phyloP scores from a whole-genome alignment of 805 yeast species.

The Saturnispora gosingensis region DNA sequence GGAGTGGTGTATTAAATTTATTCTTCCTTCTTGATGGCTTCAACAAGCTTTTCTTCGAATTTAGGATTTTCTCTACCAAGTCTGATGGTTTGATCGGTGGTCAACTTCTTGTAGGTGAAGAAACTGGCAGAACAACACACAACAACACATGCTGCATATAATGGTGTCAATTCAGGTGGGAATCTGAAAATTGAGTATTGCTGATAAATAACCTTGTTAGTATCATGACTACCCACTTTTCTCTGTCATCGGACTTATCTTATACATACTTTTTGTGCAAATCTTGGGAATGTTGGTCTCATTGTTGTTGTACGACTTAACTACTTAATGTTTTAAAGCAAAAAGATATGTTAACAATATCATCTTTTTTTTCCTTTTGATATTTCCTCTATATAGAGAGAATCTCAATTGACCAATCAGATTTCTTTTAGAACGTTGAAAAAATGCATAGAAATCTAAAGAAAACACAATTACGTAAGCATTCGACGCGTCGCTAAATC shows the following conservation, averaged over 20 bases:
- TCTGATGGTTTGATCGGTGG: conserved; percentile 40
- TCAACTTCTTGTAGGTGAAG: conserved; percentile 44
- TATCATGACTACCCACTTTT: not conserved
- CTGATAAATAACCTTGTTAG: not conserved
- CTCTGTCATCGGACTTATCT: not conserved
- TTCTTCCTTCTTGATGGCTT: conserved; percentile 25
- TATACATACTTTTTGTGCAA: conserved; percentile 3
- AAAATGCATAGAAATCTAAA: no score
- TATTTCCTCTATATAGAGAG: not conserved
- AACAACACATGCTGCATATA: conserved; percentile 47
- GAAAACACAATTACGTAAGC: not conserved
- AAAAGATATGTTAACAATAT: not conserved
- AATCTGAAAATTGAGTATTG: conserved; percentile 22
- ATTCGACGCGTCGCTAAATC: not conserved
- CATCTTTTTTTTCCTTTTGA: not conserved
- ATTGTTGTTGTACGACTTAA: not conserved
- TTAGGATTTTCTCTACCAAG: conserved; percentile 39
- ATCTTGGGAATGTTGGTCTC: conserved; percentile 7
- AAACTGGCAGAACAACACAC: conserved; percentile 40
- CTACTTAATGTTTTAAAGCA: not conserved
- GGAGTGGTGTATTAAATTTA: conserved; percentile 7
- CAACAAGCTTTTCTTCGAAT: conserved; percentile 30
- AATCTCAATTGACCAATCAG: not conserved
- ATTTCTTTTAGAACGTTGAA: not conserved
- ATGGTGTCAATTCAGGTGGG: conserved; percentile 52